Evolutionary conservation across 208 protist species (phyloP), one percentile per base, ranked within the genome.

Genomic region (Borovskyia barvae): DNA sequence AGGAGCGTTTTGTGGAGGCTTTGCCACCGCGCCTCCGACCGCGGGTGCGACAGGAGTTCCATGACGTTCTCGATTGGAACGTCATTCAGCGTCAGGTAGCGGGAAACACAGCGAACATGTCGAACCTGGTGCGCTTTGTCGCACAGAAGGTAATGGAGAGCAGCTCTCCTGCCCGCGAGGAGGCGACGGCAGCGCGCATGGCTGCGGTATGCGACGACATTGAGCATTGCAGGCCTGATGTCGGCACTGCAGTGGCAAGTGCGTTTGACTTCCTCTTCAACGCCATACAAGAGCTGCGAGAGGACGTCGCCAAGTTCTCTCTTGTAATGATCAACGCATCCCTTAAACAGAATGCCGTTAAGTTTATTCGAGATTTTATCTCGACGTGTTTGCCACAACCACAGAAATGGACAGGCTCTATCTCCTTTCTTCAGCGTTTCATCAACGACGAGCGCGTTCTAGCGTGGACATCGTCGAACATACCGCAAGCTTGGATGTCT

Each of bases 331-430:
- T 93, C 24, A 72, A 72, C 12, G 52, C 51, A 29, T 49, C 89
- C 45, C 71, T 93, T 39, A 67, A 69, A 42, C 70, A 66, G 15
- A 86, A 89, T 43, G 83, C 81, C 9, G 79, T 85, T 24, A 51
- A 76, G 25, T 91, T 77, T 66, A 85, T 90, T n/a, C 80, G 78
- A 29, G 73, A 78, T 32, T 91, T 93, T 67, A 58, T 93, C 20
- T 29, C 41, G 19, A 59, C 73, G 32, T 93, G 80, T 39, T 52
- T 91, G 49, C 75, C 80, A 41, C 43, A 37, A 14, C 78, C 85
- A 36, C 49, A 50, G 20, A 29, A 61, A 42, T 93, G 87, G 84
- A 22, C 66, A 20, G 79, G 66, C 40, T 85, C 87, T 12, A 68
- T 89, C n/a, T 37, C 66, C 5, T 88, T 90, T 70, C 17, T 93